phyloP scores from a whole-genome alignment of 2,329 filamentous ascomycete genomes.

The Waltergamsia citrina region DNA sequence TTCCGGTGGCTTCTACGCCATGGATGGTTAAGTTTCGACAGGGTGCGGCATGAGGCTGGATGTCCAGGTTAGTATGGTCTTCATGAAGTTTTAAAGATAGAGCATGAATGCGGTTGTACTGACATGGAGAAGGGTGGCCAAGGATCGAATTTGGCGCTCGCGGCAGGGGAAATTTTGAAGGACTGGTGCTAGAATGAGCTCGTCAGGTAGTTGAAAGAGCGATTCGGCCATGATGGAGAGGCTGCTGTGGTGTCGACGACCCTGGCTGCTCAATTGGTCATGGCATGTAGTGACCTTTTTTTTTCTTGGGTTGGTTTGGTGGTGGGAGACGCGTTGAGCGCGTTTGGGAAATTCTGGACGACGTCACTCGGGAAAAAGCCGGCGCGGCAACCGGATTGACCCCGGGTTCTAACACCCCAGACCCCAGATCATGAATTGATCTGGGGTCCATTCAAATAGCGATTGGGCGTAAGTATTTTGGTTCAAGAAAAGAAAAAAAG shows the following conservation, averaged over 20 bases:
- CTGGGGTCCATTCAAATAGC: too few relatives aligned
- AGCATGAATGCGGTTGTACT: slow-evolving; percentile 9
- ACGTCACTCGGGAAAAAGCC: too few relatives aligned
- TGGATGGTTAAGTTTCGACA: slow-evolving; percentile 70
- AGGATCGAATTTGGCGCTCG: slow-evolving; percentile 47
- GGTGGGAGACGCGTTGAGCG: too few relatives aligned
- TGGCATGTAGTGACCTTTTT: too few relatives aligned
- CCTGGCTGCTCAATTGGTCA: too few relatives aligned
- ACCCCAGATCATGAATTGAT: too few relatives aligned
- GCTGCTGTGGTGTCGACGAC: background rate
- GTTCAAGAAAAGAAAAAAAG: too few relatives aligned
- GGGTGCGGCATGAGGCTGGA: slow-evolving; percentile 54
- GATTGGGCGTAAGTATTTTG: too few relatives aligned
- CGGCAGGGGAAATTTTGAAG: slow-evolving; percentile 44
- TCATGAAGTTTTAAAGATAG: background rate
- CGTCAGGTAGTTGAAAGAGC: slow-evolving; percentile 43
- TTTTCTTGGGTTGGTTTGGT: too few relatives aligned
- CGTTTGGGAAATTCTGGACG: too few relatives aligned
- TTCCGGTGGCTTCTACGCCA: slow-evolving; percentile 80
- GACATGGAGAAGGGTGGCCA: slow-evolving; percentile 46
- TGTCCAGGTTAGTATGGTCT: slow-evolving; percentile 3
- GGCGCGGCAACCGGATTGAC: too few relatives aligned
- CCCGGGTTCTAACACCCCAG: too few relatives aligned
- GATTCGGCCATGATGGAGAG: slow-evolving; percentile 8
- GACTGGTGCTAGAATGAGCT: slow-evolving; percentile 35